Base-by-base conservation (phyloP, 2,329 filamentous ascomycete genomes). In the Colletotrichum spinosum region DNA sequence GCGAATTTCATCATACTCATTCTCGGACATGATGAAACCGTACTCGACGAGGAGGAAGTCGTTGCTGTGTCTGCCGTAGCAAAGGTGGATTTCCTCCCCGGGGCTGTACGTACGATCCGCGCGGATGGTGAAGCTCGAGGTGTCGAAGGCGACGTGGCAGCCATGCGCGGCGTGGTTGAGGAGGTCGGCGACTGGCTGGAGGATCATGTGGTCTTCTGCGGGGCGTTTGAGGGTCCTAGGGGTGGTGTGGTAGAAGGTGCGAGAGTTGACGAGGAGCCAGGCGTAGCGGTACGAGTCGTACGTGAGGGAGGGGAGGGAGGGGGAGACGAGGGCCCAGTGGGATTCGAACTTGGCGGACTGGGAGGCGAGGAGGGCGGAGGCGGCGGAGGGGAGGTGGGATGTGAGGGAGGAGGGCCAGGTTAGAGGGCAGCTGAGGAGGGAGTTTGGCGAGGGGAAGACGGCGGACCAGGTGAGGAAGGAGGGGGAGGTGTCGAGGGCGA, bases 21-120 rank as follows among this genome's bases (percentile, higher is more conserved):
- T 86, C 33, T 75, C 70, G 9, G 68, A 69, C 25, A 83, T 73
- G 10, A 83, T 73, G 69, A 87, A 87, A 5, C 84, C 84, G 69
- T 87, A 94, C 76, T 93, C 91, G 0, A 87, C 84, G 2, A 94
- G 82, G 15, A 94, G 77, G 69, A 92, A 91, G 72, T 94, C 91
- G 68, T 92, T 92, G 35, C 84, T 84, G 73, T 94, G 91, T 1
- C 83, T 75, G 3, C 92, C 92, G 70, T 94, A 94, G 35, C 85
- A 88, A 34, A 92, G 87, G 65, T 84, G 86, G 1, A 94, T 78
- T 77, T 94, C 91, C 17, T 91, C 86, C 8, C 88, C 88, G 2
- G 75, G 70, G 1, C 73, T 74, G 71, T 90, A 89, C 0, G 78
- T 72, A 2, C 79, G 75, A 51, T 82, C 77, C 2, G 87, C 83